Conservation (phyloP, 169 alveolate species). For the Theileria parva region DNA sequence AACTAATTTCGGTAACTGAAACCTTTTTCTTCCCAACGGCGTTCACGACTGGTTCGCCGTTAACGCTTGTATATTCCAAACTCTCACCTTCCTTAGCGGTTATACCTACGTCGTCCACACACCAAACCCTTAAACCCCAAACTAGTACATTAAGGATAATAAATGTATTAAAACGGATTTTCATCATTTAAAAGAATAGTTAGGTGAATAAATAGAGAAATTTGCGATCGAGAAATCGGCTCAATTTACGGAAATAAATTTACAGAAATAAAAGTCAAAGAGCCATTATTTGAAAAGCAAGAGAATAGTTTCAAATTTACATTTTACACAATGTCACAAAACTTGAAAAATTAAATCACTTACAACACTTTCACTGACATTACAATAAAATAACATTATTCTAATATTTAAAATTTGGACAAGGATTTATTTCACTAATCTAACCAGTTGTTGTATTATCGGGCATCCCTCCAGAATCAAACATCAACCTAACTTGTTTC, state of each 20-base stretch:
- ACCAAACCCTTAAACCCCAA: neutral
- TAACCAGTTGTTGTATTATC: neutral
- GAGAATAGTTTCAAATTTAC: neutral
- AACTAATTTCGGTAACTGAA: constrained; percentile 83
- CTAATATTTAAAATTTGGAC: neutral
- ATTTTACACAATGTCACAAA: neutral
- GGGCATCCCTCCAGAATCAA: constrained; percentile 20
- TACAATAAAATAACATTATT: neutral
- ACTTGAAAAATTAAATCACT: neutral
- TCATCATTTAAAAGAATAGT: too few species aligned
- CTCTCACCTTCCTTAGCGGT: constrained; percentile 13
- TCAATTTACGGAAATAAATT: neutral
- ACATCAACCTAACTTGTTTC: neutral
- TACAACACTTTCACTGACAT: neutral
- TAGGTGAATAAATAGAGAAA: too few species aligned
- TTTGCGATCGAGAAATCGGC: constrained; percentile 2
- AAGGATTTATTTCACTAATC: neutral
- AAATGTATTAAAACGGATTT: too few species aligned
- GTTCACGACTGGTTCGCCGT: constrained; percentile 6
- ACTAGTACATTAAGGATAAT: too few species aligned
- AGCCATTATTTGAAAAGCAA: neutral
- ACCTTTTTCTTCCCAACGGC: constrained; percentile 78
- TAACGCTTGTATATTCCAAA: neutral
- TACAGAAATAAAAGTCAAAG: neutral
- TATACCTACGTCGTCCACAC: constrained; percentile 26